Percentiles rank a stretch among this genome's conserved stretches.
Evolutionary conservation across 441 rosid species (phyloP).

Genomic region (Erysimum pusillum): DNA sequence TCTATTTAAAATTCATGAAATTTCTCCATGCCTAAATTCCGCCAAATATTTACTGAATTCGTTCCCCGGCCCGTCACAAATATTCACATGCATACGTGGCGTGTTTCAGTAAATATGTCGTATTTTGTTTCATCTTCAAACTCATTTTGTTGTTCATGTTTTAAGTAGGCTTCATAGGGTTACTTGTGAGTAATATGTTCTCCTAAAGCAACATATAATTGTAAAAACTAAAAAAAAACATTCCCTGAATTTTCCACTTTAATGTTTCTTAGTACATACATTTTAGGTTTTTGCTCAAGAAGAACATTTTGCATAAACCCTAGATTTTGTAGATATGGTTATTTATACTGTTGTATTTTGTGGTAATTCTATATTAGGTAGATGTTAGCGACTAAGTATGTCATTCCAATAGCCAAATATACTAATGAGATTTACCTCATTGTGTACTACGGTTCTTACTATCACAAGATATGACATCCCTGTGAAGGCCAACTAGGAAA

Average conservation of each 20-base stretch:
- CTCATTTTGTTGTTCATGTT: conserved; percentile 1
- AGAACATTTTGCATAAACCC: conserved; percentile 36
- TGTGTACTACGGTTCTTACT: not conserved
- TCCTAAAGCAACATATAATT: not conserved
- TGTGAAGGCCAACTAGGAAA: conserved; percentile 1
- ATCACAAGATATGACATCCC: conserved; percentile 5
- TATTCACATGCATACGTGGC: conserved; percentile 31
- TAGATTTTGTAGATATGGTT: conserved; percentile 32
- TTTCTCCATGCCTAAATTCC: conserved; percentile 5
- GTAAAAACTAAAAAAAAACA: not conserved
- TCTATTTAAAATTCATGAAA: conserved; percentile 15
- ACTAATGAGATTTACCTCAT: not conserved
- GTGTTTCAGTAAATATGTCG: conserved; percentile 15
- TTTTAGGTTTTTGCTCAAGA: not conserved
- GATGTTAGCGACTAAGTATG: not conserved
- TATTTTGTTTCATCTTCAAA: conserved; percentile 23
- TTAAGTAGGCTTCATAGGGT: not conserved
- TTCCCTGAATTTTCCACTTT: not conserved
- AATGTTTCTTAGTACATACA: not conserved
- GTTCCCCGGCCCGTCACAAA: conserved; percentile 1
- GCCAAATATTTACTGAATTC: not conserved
- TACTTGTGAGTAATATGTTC: conserved; percentile 8
- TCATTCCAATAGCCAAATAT: conserved; percentile 4
- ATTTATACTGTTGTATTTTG: conserved; percentile 1
- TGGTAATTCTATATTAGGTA: not conserved